phyloP scores from a whole-genome alignment of 306 rosid genomes.

The Urtica urens region DNA sequence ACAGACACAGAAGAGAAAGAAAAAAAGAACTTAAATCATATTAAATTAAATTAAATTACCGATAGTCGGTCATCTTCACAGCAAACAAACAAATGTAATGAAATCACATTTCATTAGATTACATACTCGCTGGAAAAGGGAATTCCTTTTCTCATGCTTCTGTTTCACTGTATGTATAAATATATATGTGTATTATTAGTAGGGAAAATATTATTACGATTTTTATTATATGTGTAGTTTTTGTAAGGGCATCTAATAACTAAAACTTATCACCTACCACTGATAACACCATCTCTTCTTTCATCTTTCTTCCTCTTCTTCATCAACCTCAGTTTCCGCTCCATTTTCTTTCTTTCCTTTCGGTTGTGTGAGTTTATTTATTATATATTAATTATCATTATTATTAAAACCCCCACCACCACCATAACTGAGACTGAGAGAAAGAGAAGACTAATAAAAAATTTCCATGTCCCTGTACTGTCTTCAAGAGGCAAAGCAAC shows the following conservation, averaged over 20 bases:
- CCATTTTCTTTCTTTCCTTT: background rate
- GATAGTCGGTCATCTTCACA: conserved; percentile 31
- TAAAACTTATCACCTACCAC: conserved; percentile 53
- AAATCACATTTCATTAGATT: background rate
- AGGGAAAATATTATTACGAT: too few species aligned
- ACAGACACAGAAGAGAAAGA: background rate
- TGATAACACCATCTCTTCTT: conserved; percentile 65
- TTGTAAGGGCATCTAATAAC: conserved; percentile 25
- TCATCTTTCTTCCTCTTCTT: conserved; percentile 1
- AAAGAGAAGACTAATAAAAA: conserved; percentile 3
- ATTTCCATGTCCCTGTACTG: conserved; percentile 10
- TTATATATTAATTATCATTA: background rate
- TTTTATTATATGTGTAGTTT: too few species aligned
- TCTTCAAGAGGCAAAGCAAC: conserved; percentile 11
- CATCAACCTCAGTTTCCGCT: background rate
- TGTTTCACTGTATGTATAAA: conserved; percentile 34
- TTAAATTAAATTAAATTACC: conserved; percentile 11
- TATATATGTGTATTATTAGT: conserved; percentile 16
- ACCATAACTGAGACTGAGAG: background rate
- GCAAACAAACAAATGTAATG: conserved; percentile 29
- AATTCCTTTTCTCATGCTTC: background rate
- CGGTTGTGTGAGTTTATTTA: background rate
- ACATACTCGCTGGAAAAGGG: too few species aligned
- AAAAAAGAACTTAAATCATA: background rate
- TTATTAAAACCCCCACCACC: conserved; percentile 19